These are phyloP conservation scores for Colletotrichum sidae DNA, from an alignment of 2,329 filamentous ascomycete genomes.

Conservation along the genomic window DNA sequence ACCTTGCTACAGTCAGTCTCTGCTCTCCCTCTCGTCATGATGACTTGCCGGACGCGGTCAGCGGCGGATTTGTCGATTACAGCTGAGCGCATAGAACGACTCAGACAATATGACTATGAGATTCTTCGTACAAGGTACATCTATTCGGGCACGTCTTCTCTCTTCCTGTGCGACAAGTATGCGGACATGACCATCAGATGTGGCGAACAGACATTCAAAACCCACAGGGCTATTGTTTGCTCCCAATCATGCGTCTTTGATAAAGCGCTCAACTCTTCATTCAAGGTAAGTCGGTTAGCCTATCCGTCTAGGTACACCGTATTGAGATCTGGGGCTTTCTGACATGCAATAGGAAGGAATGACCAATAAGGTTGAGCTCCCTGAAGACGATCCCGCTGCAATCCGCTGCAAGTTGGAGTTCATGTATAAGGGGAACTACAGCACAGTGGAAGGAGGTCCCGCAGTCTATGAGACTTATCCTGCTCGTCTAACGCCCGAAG, in stretches of 20 bases:
- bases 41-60: too few relatives aligned
- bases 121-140: background rate
- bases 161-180: slow-evolving; percentile 38
- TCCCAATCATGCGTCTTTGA: slow-evolving; percentile 47
- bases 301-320: too few relatives aligned
- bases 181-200: slow-evolving; percentile 50
- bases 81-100: background rate
- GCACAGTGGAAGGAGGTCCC: slow-evolving; percentile 1
- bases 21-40: too few relatives aligned
- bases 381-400: slow-evolving; percentile 44
- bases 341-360: slow-evolving; percentile 37
- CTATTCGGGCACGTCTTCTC: background rate
- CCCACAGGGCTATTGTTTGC: slow-evolving; percentile 50
- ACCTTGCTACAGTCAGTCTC: too few relatives aligned
- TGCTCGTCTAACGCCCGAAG: background rate
- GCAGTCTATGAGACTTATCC: background rate
- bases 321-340: background rate
- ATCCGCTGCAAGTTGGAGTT: slow-evolving; percentile 45
- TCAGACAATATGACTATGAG: background rate
- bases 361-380: slow-evolving; percentile 40
- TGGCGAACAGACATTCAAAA: slow-evolving; percentile 43
- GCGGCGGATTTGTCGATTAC: too few relatives aligned
- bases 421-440: slow-evolving; percentile 44
- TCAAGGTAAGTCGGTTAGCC: slow-evolving; percentile 41
- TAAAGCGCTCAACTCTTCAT: slow-evolving; percentile 36